Percentiles rank a stretch among this genome's conserved stretches.
Conservation (phyloP, 352 stramenopile genomes). For the Phytopythium kandeliae region DNA sequence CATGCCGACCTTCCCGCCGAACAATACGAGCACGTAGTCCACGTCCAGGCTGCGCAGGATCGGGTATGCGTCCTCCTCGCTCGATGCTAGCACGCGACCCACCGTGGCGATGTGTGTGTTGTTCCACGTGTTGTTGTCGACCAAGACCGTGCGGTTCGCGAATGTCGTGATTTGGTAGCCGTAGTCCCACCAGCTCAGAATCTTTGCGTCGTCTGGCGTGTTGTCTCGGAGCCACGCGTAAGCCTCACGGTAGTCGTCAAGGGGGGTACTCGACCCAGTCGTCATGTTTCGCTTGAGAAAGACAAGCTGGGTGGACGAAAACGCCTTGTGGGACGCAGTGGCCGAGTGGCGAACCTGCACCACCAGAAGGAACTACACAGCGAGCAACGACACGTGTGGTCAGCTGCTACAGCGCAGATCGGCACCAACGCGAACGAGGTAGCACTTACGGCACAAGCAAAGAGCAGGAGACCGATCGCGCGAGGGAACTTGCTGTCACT, state of each 20-base stretch:
- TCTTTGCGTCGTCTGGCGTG: conserved; percentile 51
- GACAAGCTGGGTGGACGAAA: conserved; percentile 77
- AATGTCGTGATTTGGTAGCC: conserved; percentile 81
- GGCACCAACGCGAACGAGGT: background rate
- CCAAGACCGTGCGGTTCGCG: conserved; percentile 80
- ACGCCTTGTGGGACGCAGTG: conserved; percentile 63
- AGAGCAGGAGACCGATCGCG: conserved; percentile 32
- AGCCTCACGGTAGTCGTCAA: conserved; percentile 81
- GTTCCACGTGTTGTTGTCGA: conserved; percentile 98
- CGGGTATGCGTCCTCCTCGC: conserved; percentile 59
- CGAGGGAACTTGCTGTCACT: conserved; percentile 13
- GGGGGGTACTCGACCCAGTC: conserved; percentile 29
- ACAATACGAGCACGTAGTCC: conserved; percentile 78
- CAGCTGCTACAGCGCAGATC: conserved; percentile 3
- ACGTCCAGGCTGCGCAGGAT: conserved; percentile 75
- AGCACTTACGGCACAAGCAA: conserved; percentile 53
- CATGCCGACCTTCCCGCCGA: conserved; percentile 65
- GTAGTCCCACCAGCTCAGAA: conserved; percentile 87
- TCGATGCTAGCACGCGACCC: conserved; percentile 69
- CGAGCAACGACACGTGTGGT: conserved; percentile 6
- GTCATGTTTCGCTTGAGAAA: conserved; percentile 52
- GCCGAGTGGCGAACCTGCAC: conserved; percentile 56
- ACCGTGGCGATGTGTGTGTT: conserved; percentile 96
- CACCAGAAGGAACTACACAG: conserved; percentile 49
- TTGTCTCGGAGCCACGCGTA: conserved; percentile 81